Conservation (phyloP, 805 yeast genomes). For the Lachancea quebecensis region DNA sequence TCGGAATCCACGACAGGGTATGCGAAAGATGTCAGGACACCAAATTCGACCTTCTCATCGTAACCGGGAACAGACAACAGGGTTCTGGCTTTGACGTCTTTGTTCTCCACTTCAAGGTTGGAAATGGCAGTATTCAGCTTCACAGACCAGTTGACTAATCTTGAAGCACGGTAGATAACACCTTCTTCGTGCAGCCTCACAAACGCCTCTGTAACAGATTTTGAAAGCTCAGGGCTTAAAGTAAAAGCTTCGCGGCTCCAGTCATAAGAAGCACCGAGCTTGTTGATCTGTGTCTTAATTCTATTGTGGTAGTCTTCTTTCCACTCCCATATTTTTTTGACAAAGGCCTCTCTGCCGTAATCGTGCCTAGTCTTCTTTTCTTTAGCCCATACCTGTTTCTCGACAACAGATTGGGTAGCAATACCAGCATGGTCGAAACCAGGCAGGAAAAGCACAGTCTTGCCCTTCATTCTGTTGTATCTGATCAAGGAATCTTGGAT, state of each 20-base stretch:
- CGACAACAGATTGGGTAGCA: constrained; percentile 97
- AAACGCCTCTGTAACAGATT: constrained; percentile 85
- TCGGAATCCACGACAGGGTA: constrained; percentile 81
- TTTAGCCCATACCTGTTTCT: constrained; percentile 86
- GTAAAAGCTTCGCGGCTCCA: constrained; percentile 96
- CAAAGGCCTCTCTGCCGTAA: constrained; percentile 84
- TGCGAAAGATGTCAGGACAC: constrained; percentile 93
- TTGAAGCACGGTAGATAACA: constrained; percentile 84
- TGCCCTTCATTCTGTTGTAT: constrained; percentile 95
- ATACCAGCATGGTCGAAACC: constrained; percentile 99
- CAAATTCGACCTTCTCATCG: constrained; percentile 86
- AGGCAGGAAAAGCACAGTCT: constrained; percentile 85
- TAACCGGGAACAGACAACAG: constrained; percentile 81
- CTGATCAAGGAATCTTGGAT: constrained; percentile 91
- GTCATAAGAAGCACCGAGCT: constrained; percentile 94
- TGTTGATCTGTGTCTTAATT: constrained; percentile 76
- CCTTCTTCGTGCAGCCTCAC: constrained; percentile 91
- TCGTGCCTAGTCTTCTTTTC: constrained; percentile 91
- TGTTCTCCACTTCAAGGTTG: constrained; percentile 92
- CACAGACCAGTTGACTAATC: constrained; percentile 95
- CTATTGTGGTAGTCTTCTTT: constrained; percentile 85
- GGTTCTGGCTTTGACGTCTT: constrained; percentile 79
- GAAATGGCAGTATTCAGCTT: constrained; percentile 92
- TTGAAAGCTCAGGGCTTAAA: constrained; percentile 65
- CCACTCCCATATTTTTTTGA: constrained; percentile 96